Base-by-base conservation (phyloP, 2,329 filamentous ascomycete species). In the Nemania diffusa region DNA sequence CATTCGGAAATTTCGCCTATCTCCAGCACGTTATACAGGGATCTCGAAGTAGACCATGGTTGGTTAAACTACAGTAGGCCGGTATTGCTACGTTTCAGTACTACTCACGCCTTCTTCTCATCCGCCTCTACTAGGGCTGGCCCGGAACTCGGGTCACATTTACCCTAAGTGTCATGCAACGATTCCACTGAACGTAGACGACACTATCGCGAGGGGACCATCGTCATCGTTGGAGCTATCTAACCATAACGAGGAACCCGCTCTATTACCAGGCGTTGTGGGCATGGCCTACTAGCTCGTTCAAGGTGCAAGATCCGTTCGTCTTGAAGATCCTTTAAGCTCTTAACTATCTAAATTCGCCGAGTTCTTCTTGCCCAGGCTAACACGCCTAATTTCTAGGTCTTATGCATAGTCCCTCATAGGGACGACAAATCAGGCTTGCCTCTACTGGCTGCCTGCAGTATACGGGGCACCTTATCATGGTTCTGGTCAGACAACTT, bases 1-100 rank as follows among this genome's bases (percentile, higher is more conserved):
- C 52, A 61, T 62, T 70, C 68, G 68, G 68, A 66, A 55, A 60
- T 58, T 62, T 68, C 59, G 65, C 68, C 68, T 70, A 70, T 70
- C 62, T 68, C 46, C 60, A 63, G 58, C 64, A 68, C 58, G 53
- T 63, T 62, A 32, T 55, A 58, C 68, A 70, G 62, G 65, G 68
- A 70, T 69, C 13, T 15, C 26, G 17, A 42, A 52, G 57, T n/a
- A 53, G 15, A 40, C 27, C 34, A 51, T 52, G 53, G 64, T 37
- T 60, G 59, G 55, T 58, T 44, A 27, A 32, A 50, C 20, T 26
- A 15, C 26, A 55, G 57, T 34, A 46, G 64, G 58, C n/a, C 29
- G 44, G 56, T 56, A 55, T 60, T 69, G 59, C 58, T 62, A 62
- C 61, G 57, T 65, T 64, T 40, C 57, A 69, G 40, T 65, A 46